phyloP scores from a whole-genome alignment of 2,329 filamentous ascomycete species.

The Bimuria novae-zelandiae region DNA sequence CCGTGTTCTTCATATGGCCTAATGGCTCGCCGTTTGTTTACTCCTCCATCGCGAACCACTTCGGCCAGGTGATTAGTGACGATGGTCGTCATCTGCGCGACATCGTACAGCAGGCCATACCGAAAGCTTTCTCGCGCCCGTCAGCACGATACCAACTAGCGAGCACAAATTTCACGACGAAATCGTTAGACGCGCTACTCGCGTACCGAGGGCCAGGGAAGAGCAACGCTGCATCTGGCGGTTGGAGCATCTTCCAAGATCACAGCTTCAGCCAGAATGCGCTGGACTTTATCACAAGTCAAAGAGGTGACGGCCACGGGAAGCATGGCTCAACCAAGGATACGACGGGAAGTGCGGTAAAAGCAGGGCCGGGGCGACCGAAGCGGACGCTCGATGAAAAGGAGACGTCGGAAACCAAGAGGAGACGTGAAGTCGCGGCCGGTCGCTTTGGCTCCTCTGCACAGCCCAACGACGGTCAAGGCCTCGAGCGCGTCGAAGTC shows the following conservation, averaged over 20 bases:
- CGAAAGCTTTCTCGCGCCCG: conserved; percentile 78
- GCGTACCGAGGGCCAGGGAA: conserved; percentile 71
- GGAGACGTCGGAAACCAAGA: conserved; percentile 53
- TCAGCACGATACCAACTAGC: conserved; percentile 72
- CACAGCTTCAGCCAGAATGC: conserved; percentile 59
- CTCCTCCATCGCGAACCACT: conserved; percentile 55
- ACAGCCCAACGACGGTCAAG: conserved; percentile 41
- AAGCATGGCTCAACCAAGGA: conserved; percentile 19
- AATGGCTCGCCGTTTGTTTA: conserved; percentile 79
- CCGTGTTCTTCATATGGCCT: conserved; percentile 81
- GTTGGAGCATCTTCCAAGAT: conserved; percentile 79
- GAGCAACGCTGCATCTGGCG: conserved; percentile 73
- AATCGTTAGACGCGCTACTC: conserved; percentile 72
- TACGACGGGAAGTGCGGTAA: conserved; percentile 18
- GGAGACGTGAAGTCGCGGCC: conserved; percentile 64
- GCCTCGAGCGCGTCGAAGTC: conserved; percentile 56
- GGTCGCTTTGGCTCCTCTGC: conserved; percentile 69
- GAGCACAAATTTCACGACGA: conserved; percentile 69
- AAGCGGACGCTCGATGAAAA: conserved; percentile 33
- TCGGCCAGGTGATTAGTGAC: conserved; percentile 41
- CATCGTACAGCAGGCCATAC: conserved; percentile 77
- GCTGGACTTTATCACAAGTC: conserved; percentile 50
- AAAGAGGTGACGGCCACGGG: conserved; percentile 24
- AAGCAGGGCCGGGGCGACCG: conserved; percentile 30
- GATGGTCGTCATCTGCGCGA: conserved; percentile 64